phyloP scores from a whole-genome alignment of 495 filamentous ascomycete genomes.

The Xylona heveae region DNA sequence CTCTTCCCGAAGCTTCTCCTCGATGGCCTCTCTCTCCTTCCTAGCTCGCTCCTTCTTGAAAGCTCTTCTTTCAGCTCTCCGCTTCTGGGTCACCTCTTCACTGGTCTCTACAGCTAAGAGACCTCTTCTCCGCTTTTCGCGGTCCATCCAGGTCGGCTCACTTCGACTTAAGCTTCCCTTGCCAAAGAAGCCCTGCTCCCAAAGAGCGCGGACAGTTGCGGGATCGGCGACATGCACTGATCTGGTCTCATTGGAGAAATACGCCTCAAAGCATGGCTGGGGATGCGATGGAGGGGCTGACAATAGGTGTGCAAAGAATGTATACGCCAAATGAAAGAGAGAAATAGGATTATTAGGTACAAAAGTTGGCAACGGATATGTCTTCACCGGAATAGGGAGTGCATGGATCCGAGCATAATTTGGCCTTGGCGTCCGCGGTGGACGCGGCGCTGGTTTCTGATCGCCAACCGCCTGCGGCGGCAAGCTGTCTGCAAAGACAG shows the following conservation, averaged over 20 bases:
- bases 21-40: constrained; percentile 58
- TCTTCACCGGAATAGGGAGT: constrained; percentile 56
- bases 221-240: constrained; percentile 72
- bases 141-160: constrained; percentile 78
- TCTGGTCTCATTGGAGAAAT: constrained; percentile 57
- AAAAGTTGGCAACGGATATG: constrained; percentile 63
- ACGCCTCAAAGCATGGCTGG: constrained; percentile 37
- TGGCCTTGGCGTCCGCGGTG: constrained; percentile 32
- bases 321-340: constrained; percentile 52
- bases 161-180: constrained; percentile 84
- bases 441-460: too few relatives aligned
- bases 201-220: constrained; percentile 53
- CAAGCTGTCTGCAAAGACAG: too few relatives aligned
- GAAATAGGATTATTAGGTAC: constrained; percentile 88
- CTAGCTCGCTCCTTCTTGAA: constrained; percentile 83
- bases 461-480: too few relatives aligned
- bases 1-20: constrained; percentile 44
- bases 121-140: constrained; percentile 53
- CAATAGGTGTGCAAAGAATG: constrained; percentile 52
- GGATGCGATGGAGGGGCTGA: constrained; percentile 47
- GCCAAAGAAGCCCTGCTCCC: constrained; percentile 92
- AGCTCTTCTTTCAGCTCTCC: constrained; percentile 59
- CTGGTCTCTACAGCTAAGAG: constrained; percentile 38
- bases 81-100: constrained; percentile 54
- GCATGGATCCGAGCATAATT: constrained; percentile 53